Percentiles rank a stretch among this genome's conserved stretches.
Evolutionary conservation across 2,329 filamentous ascomycete species (phyloP).

Genomic region (Fusarium incarnatum): DNA sequence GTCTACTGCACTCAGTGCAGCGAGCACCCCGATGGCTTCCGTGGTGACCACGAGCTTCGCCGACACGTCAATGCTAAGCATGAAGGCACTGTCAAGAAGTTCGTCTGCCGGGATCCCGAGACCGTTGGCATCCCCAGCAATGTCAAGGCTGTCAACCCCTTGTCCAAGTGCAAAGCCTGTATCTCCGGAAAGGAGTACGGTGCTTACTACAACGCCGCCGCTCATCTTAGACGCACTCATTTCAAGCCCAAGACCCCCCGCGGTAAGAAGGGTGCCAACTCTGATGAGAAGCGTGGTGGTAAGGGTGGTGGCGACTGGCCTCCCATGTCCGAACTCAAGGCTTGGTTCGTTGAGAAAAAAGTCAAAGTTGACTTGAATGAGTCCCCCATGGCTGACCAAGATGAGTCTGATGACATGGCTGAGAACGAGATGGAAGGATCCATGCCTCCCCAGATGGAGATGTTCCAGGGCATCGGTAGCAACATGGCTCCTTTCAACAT

Average conservation of each 20-base stretch:
- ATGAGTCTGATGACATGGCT: constrained; percentile 47
- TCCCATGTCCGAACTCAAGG: constrained; percentile 51
- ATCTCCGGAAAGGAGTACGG: constrained; percentile 81
- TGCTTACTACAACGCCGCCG: constrained; percentile 94
- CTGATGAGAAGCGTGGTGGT: constrained; percentile 64
- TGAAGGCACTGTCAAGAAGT: constrained; percentile 64
- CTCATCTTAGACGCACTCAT: constrained; percentile 87
- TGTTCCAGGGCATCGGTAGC: constrained; percentile 42
- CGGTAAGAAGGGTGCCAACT: constrained; percentile 55
- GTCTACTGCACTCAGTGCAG: constrained; percentile 77
- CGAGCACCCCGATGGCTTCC: constrained; percentile 81
- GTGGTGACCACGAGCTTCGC: constrained; percentile 85
- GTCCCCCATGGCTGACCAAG: constrained; percentile 49
- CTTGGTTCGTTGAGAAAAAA: constrained; percentile 68
- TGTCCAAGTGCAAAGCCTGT: constrained; percentile 88
- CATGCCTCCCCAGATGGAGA: constrained; percentile 34
- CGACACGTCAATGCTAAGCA: constrained; percentile 77
- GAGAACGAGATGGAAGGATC: constrained; percentile 38
- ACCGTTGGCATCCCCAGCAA: constrained; percentile 53
- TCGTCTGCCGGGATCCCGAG: constrained; percentile 67
- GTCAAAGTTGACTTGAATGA: constrained; percentile 57
- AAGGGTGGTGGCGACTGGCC: constrained; percentile 51
- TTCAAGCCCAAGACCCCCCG: constrained; percentile 75
- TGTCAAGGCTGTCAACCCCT: constrained; percentile 69
- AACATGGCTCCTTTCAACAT: constrained; percentile 40